These are phyloP conservation scores for Lachnellula willkommii DNA, from an alignment of 2,329 filamentous ascomycete species.

Conservation along the genomic window DNA sequence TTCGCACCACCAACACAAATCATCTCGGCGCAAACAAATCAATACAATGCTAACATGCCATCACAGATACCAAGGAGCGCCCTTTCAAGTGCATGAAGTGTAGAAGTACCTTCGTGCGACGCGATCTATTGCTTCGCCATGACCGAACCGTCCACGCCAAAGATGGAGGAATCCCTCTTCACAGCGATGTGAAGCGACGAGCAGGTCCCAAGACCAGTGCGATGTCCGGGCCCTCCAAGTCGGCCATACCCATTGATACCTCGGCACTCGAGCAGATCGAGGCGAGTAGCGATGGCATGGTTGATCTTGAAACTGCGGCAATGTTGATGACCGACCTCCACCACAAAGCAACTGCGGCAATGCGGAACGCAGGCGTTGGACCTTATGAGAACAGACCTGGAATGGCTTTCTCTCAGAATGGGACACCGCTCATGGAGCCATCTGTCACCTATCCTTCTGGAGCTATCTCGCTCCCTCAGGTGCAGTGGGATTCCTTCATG, in stretches of 20 bases:
- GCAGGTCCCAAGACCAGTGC: slow-evolving; percentile 63
- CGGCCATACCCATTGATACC: slow-evolving; percentile 74
- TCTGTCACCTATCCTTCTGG: slow-evolving; percentile 71
- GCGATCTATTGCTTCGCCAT: slow-evolving; percentile 92
- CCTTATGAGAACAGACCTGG: slow-evolving; percentile 53
- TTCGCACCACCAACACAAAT: slow-evolving; percentile 2
- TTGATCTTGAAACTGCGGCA: slow-evolving; percentile 93
- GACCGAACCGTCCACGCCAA: slow-evolving; percentile 98
- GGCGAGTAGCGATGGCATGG: slow-evolving; percentile 80
- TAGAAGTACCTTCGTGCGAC: slow-evolving; percentile 94
- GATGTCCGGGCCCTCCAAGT: slow-evolving; percentile 64
- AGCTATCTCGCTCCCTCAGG: slow-evolving; percentile 75
- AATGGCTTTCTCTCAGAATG: slow-evolving; percentile 68
- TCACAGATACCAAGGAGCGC: slow-evolving; percentile 89
- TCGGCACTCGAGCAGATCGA: slow-evolving; percentile 89
- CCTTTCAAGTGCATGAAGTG: slow-evolving; percentile 99
- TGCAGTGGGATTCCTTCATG: slow-evolving; percentile 89
- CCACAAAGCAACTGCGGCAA: slow-evolving; percentile 83
- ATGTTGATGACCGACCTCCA: slow-evolving; percentile 99
- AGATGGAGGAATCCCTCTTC: slow-evolving; percentile 88
- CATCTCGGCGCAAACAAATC: slow-evolving; percentile 1
- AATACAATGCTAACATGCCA: slow-evolving; percentile 12
- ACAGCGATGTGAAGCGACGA: slow-evolving; percentile 89
- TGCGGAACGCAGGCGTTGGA: slow-evolving; percentile 47
- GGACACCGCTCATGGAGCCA: slow-evolving; percentile 68